Evolutionary conservation across 2,329 filamentous ascomycete genomes (phyloP).

Genomic region (Neonectria sp.): DNA sequence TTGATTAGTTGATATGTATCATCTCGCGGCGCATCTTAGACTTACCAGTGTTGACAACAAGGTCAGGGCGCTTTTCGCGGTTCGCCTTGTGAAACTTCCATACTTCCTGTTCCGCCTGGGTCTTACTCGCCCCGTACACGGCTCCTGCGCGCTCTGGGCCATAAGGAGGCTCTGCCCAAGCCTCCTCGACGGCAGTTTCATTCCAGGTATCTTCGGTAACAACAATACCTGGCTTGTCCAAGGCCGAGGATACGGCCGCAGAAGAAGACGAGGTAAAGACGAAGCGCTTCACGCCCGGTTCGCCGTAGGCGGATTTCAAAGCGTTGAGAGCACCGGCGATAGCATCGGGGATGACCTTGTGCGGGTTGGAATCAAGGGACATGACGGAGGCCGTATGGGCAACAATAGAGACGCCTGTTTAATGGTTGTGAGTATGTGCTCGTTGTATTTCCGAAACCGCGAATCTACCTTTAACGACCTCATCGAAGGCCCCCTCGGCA

Average conservation of each 20-base stretch:
- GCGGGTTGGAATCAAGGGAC: conserved; percentile 53
- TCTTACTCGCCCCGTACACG: conserved; percentile 58
- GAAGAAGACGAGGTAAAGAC: conserved; percentile 47
- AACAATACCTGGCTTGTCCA: background rate
- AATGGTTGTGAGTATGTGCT: background rate
- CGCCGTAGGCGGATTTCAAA: conserved; percentile 53
- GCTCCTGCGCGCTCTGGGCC: conserved; percentile 40
- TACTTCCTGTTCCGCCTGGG: conserved; percentile 52
- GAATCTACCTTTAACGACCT: conserved; percentile 47
- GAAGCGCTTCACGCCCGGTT: conserved; percentile 56
- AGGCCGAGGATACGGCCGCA: conserved; percentile 1
- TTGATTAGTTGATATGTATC: fast-evolving
- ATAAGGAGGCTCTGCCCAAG: conserved; percentile 56
- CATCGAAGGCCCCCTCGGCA: conserved; percentile 42
- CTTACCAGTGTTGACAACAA: conserved; percentile 47
- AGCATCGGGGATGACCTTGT: conserved; percentile 55
- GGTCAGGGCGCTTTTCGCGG: conserved; percentile 41
- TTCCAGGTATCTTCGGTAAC: conserved; percentile 51
- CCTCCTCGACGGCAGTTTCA: conserved; percentile 49
- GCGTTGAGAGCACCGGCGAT: conserved; percentile 48
- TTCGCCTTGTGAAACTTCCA: conserved; percentile 55
- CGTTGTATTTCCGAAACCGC: too few relatives aligned
- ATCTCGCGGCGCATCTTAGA: fast-evolving
- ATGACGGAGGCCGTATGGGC: conserved; percentile 57
- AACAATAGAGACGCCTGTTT: conserved; percentile 49